These are phyloP conservation scores for Trichoderma atroviride DNA, from an alignment of 2,329 filamentous ascomycete genomes.

Conservation along the genomic window DNA sequence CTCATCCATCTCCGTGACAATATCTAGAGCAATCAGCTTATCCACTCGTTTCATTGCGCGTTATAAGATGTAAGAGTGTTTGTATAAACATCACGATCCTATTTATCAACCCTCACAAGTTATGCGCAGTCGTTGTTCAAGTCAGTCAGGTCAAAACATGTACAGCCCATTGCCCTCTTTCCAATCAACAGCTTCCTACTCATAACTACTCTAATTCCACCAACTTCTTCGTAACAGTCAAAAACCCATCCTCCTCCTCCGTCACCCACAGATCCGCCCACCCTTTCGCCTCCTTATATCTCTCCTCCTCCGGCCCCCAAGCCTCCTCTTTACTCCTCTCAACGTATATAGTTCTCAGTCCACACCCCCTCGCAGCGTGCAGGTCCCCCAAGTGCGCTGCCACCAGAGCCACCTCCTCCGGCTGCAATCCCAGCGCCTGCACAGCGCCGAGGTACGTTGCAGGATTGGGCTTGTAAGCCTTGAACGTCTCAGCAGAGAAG, in stretches of 20 bases:
- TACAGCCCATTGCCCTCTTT: neutral
- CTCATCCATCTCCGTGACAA: neutral
- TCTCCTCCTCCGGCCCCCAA: constrained; percentile 54
- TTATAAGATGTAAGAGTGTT: neutral
- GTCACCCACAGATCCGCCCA: constrained; percentile 47
- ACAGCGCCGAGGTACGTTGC: constrained; percentile 71
- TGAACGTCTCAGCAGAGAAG: constrained; percentile 70
- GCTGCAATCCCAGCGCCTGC: constrained; percentile 56
- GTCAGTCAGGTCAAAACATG: neutral
- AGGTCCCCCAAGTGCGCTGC: constrained; percentile 75
- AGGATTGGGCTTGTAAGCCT: constrained; percentile 73
- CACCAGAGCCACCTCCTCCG: constrained; percentile 71
- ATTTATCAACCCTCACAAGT: neutral
- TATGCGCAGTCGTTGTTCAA: neutral
- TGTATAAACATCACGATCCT: neutral
- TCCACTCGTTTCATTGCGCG: neutral
- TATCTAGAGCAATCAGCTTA: neutral
- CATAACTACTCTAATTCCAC: constrained; percentile 27
- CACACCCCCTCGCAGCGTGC: constrained; percentile 63
- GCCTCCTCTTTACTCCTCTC: constrained; percentile 69
- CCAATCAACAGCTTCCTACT: neutral
- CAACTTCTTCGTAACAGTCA: constrained; percentile 37
- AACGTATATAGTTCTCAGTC: constrained; percentile 73
- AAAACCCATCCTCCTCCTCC: constrained; percentile 39
- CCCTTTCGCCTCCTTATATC: constrained; percentile 52